phyloP scores from a whole-genome alignment of 179 eudicot species.

The Pouteria campechiana region DNA sequence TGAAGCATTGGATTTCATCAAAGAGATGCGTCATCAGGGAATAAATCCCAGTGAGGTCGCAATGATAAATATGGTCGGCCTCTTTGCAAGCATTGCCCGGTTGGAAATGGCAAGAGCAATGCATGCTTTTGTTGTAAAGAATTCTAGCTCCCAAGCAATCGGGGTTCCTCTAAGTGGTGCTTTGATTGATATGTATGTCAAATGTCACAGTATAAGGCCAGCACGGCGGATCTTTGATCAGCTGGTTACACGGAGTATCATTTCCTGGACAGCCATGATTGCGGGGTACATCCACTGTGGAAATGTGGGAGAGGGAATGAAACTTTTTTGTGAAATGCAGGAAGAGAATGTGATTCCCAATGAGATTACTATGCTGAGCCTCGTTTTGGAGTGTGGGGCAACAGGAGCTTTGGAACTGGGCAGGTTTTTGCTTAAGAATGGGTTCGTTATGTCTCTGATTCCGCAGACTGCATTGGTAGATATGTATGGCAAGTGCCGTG shows the following conservation, averaged over 20 bases:
- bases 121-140: conserved; percentile 22
- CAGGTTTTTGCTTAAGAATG: conserved; percentile 28
- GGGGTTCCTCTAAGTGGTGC: conserved; percentile 12
- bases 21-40: conserved; percentile 12
- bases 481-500: conserved; percentile 22
- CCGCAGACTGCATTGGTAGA: conserved; percentile 38
- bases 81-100: conserved; percentile 8
- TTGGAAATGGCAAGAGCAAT: conserved; percentile 8
- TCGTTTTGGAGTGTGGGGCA: conserved; percentile 32
- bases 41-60: conserved; percentile 21
- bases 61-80: conserved; percentile 16
- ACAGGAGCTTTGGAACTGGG: conserved; percentile 21
- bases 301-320: conserved; percentile 17
- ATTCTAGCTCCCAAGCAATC: background rate
- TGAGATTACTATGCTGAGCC: conserved; percentile 35
- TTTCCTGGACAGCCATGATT: conserved; percentile 55
- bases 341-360: conserved; percentile 32
- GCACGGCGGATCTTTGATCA: conserved; percentile 45
- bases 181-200: conserved; percentile 28
- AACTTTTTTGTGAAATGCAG: conserved; percentile 31
- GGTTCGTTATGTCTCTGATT: conserved; percentile 17
- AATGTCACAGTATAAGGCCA: conserved; percentile 11
- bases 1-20: conserved; percentile 15
- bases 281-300: conserved; percentile 28
- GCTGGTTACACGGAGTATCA: conserved; percentile 42